phyloP scores from a whole-genome alignment of 345 rosid species.

The Citrus sp. region DNA sequence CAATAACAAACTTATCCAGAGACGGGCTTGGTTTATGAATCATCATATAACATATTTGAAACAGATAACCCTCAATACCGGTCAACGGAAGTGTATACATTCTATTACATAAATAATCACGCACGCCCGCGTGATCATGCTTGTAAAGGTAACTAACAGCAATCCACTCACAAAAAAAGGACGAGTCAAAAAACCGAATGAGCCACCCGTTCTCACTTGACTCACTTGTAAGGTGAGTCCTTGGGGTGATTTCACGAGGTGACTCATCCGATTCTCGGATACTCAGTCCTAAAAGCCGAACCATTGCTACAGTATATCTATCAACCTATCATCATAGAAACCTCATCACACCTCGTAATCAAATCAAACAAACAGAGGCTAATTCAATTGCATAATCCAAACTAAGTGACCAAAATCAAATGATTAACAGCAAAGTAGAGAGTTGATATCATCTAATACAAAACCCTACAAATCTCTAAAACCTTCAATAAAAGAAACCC shows the following conservation, averaged over 20 bases:
- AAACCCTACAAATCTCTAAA: neutral
- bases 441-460: neutral
- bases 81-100: constrained; percentile 93
- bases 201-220: constrained; percentile 98
- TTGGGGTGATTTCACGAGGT: constrained; percentile 89
- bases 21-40: constrained; percentile 99
- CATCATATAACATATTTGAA: constrained; percentile 93
- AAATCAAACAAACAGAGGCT: constrained; percentile 16
- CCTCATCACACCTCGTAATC: constrained; percentile 9
- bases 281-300: constrained; percentile 80
- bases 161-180: constrained; percentile 99
- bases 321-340: constrained; percentile 45
- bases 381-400: neutral
- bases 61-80: constrained; percentile 90
- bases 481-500: neutral
- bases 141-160: constrained; percentile 98
- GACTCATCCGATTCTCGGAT: constrained; percentile 68
- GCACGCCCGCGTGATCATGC: constrained; percentile 90
- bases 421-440: neutral
- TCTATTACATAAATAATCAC: constrained; percentile 96
- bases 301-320: constrained; percentile 42
- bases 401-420: neutral
- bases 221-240: constrained; percentile 56
- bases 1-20: constrained; percentile 94
- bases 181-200: constrained; percentile 93